These are phyloP conservation scores for Fusarium mexicanum DNA, from an alignment of 2,329 filamentous ascomycete genomes.

Conservation along the genomic window DNA sequence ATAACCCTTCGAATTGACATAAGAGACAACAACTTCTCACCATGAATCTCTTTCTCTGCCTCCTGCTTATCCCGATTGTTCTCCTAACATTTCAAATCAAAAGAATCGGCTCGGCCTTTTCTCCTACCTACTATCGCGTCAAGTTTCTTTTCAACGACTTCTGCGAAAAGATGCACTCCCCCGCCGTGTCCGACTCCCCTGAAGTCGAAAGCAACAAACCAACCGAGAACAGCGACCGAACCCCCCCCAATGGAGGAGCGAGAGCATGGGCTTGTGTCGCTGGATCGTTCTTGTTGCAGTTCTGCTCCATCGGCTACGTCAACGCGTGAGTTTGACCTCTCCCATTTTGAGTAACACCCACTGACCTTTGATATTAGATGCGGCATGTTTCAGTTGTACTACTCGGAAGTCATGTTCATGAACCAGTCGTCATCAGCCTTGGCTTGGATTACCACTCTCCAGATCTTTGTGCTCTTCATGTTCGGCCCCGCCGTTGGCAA, in stretches of 20 bases:
- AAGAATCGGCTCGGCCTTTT: too few relatives aligned
- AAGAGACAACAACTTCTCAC: neutral
- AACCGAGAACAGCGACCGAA: neutral
- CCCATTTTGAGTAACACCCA: fast-evolving
- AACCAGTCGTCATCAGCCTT: neutral
- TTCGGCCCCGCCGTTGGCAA: neutral
- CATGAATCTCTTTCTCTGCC: neutral
- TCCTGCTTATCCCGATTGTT: neutral
- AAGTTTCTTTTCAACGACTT: neutral
- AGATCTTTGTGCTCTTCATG: neutral
- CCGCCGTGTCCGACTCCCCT: neutral
- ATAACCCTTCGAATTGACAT: neutral
- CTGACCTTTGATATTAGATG: neutral
- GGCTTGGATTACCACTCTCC: neutral
- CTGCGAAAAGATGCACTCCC: neutral
- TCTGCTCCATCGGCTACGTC: neutral
- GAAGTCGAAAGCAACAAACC: neutral
- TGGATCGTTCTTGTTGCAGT: neutral
- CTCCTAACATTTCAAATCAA: neutral
- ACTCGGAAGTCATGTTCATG: neutral
- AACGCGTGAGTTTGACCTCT: neutral
- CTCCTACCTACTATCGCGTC: neutral
- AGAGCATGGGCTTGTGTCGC: neutral
- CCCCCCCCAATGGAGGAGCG: neutral
- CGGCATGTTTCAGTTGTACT: constrained; percentile 2